Evolutionary conservation across 1,284 basidiomycete genomes (phyloP).

Genomic region (Puccinia novopanici): DNA sequence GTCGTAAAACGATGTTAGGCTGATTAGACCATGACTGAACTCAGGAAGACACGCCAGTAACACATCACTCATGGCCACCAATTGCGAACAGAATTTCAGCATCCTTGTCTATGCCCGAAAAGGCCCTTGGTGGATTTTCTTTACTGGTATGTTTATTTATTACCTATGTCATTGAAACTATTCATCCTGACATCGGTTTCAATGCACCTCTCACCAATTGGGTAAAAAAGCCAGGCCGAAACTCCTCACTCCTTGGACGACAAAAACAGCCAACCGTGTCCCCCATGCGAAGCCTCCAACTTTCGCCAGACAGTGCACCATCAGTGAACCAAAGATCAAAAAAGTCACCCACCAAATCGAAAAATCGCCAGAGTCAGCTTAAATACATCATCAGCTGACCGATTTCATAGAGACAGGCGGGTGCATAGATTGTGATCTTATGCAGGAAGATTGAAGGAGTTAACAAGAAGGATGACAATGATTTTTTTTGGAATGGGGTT

Average conservation of each 20-base stretch:
- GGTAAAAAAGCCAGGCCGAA: not conserved
- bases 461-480: not conserved
- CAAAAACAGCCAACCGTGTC: conserved; percentile 9
- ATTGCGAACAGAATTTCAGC: conserved; percentile 12
- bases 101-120: conserved; percentile 23
- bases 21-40: not conserved
- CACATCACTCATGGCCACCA: not conserved
- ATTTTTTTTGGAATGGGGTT: not conserved
- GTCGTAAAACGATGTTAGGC: not conserved
- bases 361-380: conserved; percentile 13
- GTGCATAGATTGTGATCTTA: not conserved
- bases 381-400: conserved; percentile 35
- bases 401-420: not conserved
- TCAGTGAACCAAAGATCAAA: not conserved
- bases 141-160: not conserved
- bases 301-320: not conserved
- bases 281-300: conserved; percentile 19
- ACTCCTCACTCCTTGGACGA: conserved; percentile 3
- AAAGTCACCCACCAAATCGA: conserved; percentile 14
- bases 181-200: not conserved
- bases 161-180: not conserved
- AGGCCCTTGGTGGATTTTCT: conserved; percentile 13
- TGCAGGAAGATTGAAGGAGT: not conserved
- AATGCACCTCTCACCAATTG: not conserved
- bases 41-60: not conserved